Conservation (phyloP, 148 eudicot genomes). For the Rhododendron henanense region DNA sequence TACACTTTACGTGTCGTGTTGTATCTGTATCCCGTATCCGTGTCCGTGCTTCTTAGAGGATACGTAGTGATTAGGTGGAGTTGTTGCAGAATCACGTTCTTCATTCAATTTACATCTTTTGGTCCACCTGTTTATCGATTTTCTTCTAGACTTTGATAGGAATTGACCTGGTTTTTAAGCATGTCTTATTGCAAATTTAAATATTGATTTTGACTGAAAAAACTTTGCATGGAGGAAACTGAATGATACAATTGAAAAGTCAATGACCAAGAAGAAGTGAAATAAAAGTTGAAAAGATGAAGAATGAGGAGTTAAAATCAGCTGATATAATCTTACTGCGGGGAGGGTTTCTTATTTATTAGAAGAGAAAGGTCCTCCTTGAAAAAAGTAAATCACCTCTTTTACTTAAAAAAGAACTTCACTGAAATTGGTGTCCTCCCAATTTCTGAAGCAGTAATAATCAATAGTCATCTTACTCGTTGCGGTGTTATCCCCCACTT, state of each 20-base stretch:
- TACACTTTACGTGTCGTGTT: no score
- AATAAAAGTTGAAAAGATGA: background rate
- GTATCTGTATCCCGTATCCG: no score
- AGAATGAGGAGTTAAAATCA: background rate
- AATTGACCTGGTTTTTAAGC: background rate
- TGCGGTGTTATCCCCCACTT: background rate
- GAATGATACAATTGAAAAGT: background rate
- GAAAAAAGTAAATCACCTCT: background rate
- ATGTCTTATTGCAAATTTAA: background rate
- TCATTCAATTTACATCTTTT: background rate
- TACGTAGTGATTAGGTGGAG: background rate
- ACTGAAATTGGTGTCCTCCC: background rate
- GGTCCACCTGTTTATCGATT: background rate
- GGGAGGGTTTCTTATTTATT: background rate
- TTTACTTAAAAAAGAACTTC: background rate
- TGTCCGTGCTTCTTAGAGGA: background rate
- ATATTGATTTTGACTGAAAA: background rate
- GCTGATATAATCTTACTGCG: background rate
- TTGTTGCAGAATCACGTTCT: background rate
- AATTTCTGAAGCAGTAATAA: background rate
- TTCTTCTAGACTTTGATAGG: background rate
- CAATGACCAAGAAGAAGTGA: background rate
- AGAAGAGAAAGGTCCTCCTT: background rate
- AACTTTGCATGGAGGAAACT: background rate
- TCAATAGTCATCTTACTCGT: background rate